Evolutionary conservation across 2,329 filamentous ascomycete genomes (phyloP), one percentile per base, ranked within the genome.

Genomic region (Huntiella decipiens): DNA sequence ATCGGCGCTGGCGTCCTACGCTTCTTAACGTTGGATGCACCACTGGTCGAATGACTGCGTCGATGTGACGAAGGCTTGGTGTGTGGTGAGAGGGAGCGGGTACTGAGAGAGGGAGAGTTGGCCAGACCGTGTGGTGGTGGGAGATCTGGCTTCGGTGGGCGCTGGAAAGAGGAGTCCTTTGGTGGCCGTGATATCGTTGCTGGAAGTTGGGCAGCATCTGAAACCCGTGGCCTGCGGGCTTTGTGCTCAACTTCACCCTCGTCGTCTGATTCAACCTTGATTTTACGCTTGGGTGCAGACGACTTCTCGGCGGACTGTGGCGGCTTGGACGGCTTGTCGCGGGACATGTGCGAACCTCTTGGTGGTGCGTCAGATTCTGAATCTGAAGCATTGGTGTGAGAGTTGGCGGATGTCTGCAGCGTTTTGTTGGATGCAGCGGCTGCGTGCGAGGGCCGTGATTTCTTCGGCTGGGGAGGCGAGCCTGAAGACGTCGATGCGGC

Each of bases 1-100:
- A 81, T 64, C 8, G 77, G 74, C 5, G 72, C 69, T 5, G 77
- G 74, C 17, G 69, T 73, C 58, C 69, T 73, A 58, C 77, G 79
- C 61, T 79, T 79, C 59, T 78, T 79, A 60, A 78, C 79, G 48
- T 67, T 62, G 44, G 64, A 61, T 32, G 74, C 57, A 4, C 74
- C 73, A 56, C 73, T 73, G 28, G 67, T 77, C 2, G 79, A 82
- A 22, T 67, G 62, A 52, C 77, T 79, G 49, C 78, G 69, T 45
- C 76, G 70, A 56, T 82, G 78, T 22, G 61, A 57, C 19, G 35
- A 53, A 70, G 68, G 42, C 15, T 46, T 49, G 12, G 64, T 57
- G 41, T 67, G 71, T 8, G 78, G 78, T 13, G 79, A 82, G 15
- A 66, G 60, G 7, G 79, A 82, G 51, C 70, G 56, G n/a, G 45